phyloP scores from a whole-genome alignment of 1,284 basidiomycete genomes.

The Chalciporus sp. region DNA sequence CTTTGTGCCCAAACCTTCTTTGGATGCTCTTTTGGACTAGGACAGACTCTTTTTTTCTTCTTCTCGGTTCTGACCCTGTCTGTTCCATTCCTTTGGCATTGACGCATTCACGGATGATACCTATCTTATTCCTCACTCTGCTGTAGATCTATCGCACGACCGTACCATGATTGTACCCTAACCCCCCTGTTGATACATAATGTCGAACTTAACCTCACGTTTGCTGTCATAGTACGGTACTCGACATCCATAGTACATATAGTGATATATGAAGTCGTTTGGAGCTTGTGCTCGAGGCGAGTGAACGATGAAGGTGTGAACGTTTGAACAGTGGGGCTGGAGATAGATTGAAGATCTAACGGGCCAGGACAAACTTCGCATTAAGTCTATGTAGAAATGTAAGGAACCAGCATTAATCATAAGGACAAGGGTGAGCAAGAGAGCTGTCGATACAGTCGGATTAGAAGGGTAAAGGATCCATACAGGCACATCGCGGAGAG shows the following conservation, averaged over 20 bases:
- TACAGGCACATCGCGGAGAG: constrained; percentile 7
- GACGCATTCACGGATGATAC: constrained; percentile 1
- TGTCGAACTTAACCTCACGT: too few relatives aligned
- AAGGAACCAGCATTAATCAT: constrained; percentile 18
- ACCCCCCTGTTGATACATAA: constrained; percentile 9
- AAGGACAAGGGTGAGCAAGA: constrained; percentile 13
- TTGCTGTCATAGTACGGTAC: constrained; percentile 12
- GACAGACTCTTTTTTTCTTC: background rate
- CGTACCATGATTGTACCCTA: constrained; percentile 12
- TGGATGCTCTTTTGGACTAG: background rate
- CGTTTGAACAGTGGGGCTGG: background rate
- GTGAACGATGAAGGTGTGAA: background rate
- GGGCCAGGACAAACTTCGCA: background rate
- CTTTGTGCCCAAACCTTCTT: background rate
- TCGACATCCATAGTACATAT: background rate
- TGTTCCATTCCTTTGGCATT: constrained; percentile 12
- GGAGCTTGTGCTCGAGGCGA: background rate
- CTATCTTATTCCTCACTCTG: constrained; percentile 20
- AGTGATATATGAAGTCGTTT: background rate
- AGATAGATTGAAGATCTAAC: background rate
- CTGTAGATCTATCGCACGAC: constrained; percentile 23
- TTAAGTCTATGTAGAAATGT: background rate
- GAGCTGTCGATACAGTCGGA: constrained; percentile 31
- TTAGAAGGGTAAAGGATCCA: constrained; percentile 4
- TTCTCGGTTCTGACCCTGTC: background rate